Conservation (phyloP, 768 basidiomycete genomes). For the Tylopilus plumbeoviolaceoides region DNA sequence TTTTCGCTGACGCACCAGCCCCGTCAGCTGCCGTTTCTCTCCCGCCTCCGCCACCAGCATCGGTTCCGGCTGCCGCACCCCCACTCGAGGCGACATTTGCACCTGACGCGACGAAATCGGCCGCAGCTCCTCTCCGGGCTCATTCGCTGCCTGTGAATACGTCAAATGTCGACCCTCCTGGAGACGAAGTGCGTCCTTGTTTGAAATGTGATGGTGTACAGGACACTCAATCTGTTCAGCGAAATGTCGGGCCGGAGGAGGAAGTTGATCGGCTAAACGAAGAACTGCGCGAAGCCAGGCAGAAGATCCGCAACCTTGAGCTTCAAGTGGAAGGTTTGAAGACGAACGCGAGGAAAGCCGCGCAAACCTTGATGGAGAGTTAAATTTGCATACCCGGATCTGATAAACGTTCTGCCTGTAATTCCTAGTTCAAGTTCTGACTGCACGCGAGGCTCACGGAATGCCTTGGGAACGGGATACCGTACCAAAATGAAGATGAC, state of each 20-base stretch:
- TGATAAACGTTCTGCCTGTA: neutral
- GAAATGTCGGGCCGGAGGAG: slow-evolving; percentile 31
- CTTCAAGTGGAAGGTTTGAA: slow-evolving; percentile 73
- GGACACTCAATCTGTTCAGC: slow-evolving; percentile 5
- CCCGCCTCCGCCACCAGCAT: slow-evolving; percentile 22
- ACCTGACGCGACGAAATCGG: slow-evolving; percentile 31
- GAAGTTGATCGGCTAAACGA: slow-evolving; percentile 61
- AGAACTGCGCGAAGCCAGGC: slow-evolving; percentile 75
- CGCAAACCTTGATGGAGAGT: slow-evolving; percentile 49
- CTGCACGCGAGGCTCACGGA: neutral
- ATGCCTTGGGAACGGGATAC: neutral
- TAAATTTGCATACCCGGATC: slow-evolving; percentile 13
- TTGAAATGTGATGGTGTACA: neutral
- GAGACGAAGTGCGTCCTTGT: slow-evolving; percentile 31
- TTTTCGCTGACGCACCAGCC: slow-evolving; percentile 29
- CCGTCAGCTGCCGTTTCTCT: slow-evolving; percentile 29
- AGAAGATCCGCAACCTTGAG: slow-evolving; percentile 80
- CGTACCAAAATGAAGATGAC: neutral
- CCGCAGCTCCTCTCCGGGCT: slow-evolving; percentile 11
- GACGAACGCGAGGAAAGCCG: slow-evolving; percentile 74
- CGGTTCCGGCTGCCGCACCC: slow-evolving; percentile 18
- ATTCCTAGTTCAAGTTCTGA: neutral
- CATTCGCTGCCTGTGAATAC: slow-evolving; percentile 12
- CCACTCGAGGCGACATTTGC: slow-evolving; percentile 34
- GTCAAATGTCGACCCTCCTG: neutral